Conservation (phyloP, 345 rosid genomes). For the Laguncularia racemosa region DNA sequence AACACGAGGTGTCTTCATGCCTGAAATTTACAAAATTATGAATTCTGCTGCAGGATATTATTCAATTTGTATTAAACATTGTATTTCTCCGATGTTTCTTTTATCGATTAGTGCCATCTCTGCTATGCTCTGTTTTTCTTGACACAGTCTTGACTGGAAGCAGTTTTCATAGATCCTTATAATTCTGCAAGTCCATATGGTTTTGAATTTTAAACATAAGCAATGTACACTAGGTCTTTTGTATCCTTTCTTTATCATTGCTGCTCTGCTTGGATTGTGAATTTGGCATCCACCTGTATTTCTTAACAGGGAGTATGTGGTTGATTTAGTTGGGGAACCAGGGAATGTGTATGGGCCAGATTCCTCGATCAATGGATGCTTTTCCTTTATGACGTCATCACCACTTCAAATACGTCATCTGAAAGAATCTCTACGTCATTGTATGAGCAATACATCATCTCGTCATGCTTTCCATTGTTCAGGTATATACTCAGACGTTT, state of each 20-base stretch:
- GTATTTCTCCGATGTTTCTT: too few relatives aligned
- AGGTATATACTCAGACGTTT: slow-evolving; percentile 7
- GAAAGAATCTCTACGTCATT: slow-evolving; percentile 38
- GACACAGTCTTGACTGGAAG: too few relatives aligned
- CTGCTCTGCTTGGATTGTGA: background rate
- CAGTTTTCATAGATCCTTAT: too few relatives aligned
- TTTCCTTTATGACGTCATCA: slow-evolving; percentile 48
- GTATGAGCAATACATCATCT: slow-evolving; percentile 26
- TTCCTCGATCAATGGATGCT: slow-evolving; percentile 77
- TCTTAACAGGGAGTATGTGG: slow-evolving; percentile 84
- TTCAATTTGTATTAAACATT: too few relatives aligned
- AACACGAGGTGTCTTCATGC: too few relatives aligned
- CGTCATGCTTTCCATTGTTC: slow-evolving; percentile 23
- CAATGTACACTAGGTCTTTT: background rate
- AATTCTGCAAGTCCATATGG: too few relatives aligned
- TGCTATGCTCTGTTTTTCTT: too few relatives aligned
- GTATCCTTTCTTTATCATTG: background rate
- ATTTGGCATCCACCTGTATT: slow-evolving; percentile 9
- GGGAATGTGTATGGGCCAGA: slow-evolving; percentile 85
- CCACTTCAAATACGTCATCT: slow-evolving; percentile 57
- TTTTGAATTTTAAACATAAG: too few relatives aligned
- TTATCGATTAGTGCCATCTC: too few relatives aligned
- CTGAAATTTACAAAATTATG: too few relatives aligned
- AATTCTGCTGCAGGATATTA: too few relatives aligned
- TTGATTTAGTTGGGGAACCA: slow-evolving; percentile 89